Base-by-base conservation (phyloP, 2,329 filamentous ascomycete species). In the Fusarium sp. region DNA sequence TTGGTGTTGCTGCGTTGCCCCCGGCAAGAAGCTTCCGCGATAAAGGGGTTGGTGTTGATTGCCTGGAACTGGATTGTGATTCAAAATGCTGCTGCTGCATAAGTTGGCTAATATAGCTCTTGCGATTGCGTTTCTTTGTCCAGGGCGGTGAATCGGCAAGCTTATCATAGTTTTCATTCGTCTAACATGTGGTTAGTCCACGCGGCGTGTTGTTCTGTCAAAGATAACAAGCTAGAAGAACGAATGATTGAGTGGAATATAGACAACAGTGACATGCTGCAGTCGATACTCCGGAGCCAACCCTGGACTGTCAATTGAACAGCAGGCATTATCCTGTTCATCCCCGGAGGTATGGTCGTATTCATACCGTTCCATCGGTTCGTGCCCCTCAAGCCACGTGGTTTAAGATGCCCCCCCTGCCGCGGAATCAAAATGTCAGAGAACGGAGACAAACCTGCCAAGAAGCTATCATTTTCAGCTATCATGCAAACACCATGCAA, bases 331-430 rank as follows among this genome's bases (percentile, higher is more conserved):
- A 20, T 33, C 36, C 50, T 26, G 4, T 35, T 38, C 36, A 50
- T 42, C 48, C 26, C 50, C 31, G 66, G 50, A 66, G 42, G 50
- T 59, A n/a, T 35, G 44, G 61, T 66, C 28, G 44, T 35, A 66
- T 51, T 33, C 48, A 28, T 18, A 35, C 20, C 24, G 10, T 3
- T 22, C 24, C 14, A 18, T 57, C 20, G 20, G 26, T 20, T 36
- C 22, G 0, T 3, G 39, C 22, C 14, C 33, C 7, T 50, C 24
- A 50, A 57, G 31, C 30, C 31, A 36, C 18, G 41, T 28, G 30
- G 54, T 35, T 57, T 36, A 18, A 22, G 0, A 26, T 15, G 12
- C 8, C 48, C 48, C 45, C 45, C 45, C 28, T n/a, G 24, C 20
- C n/a, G 50, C 50, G 24, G n/a, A 36, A 53, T 12, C 6, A n/a